phyloP scores from a whole-genome alignment of 257 asterid species.

The Scutellaria galericulata region DNA sequence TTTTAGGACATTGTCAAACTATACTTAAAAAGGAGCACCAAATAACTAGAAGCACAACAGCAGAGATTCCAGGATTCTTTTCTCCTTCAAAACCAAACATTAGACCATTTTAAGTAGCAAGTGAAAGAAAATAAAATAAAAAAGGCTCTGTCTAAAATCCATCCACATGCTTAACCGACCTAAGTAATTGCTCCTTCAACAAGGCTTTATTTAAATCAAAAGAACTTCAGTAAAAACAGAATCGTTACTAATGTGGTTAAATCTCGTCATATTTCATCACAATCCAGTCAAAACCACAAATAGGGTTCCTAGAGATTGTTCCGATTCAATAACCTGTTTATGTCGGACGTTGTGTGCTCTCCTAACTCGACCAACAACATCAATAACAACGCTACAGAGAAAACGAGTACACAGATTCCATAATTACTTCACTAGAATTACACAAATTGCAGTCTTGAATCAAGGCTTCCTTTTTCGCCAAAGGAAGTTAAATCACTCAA shows the following conservation, averaged over 20 bases:
- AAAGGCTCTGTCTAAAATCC: neutral
- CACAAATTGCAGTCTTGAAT: neutral
- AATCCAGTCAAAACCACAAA: slow-evolving; percentile 1
- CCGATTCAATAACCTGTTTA: slow-evolving; percentile 6
- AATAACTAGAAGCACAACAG: neutral
- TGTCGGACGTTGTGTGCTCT: neutral
- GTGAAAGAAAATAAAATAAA: neutral
- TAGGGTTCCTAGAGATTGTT: neutral
- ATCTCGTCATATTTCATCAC: neutral
- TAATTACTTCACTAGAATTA: slow-evolving; percentile 5
- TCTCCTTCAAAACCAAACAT: neutral
- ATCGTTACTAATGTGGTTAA: neutral
- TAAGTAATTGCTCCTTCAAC: slow-evolving; percentile 1
- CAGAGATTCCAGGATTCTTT: neutral
- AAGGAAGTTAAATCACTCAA: neutral
- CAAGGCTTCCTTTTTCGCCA: neutral
- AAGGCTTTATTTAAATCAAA: neutral
- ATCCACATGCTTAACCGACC: neutral
- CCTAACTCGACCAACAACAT: slow-evolving; percentile 18
- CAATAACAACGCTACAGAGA: neutral
- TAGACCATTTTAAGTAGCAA: neutral
- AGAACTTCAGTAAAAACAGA: neutral
- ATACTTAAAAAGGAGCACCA: neutral
- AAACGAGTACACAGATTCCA: slow-evolving; percentile 1
- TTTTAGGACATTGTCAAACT: neutral